A percentile compares a stretch with the other conserved stretches of the same genome.
Conservation (phyloP, 306 rosid species). For the Acacia melanoxylon region DNA sequence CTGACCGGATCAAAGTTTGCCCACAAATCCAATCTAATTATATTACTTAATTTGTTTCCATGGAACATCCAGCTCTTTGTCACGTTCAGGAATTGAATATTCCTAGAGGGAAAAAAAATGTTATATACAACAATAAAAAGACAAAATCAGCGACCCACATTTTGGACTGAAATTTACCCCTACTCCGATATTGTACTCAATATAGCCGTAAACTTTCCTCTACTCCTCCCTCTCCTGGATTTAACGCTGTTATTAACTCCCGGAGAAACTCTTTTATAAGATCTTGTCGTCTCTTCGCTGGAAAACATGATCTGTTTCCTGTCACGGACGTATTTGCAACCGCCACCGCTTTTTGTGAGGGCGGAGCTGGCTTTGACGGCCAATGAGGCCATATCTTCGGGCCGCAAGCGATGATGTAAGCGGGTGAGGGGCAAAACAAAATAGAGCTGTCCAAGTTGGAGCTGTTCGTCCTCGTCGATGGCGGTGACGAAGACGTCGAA, state of each 20-base stretch:
- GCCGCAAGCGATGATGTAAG: slow-evolving; percentile 54
- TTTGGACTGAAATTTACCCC: slow-evolving; percentile 40
- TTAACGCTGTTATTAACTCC: not conserved
- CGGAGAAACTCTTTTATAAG: slow-evolving; percentile 8
- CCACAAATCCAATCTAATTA: not conserved
- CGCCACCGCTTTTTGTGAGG: slow-evolving; percentile 53
- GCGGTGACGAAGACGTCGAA: slow-evolving; percentile 74
- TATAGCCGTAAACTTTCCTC: slow-evolving; percentile 43
- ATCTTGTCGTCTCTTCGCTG: slow-evolving; percentile 33
- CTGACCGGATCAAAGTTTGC: slow-evolving; percentile 1
- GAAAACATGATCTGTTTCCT: slow-evolving; percentile 46
- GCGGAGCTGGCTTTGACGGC: slow-evolving; percentile 93
- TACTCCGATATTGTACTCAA: slow-evolving; percentile 81
- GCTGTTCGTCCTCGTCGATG: slow-evolving; percentile 60
- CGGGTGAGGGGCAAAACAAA: slow-evolving; percentile 76
- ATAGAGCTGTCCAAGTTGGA: slow-evolving; percentile 82
- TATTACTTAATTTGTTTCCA: slow-evolving; percentile 5
- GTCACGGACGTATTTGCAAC: slow-evolving; percentile 40
- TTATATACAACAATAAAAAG: slow-evolving; percentile 31
- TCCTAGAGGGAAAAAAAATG: too few species aligned
- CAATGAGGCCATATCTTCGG: slow-evolving; percentile 95
- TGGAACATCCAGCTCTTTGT: slow-evolving; percentile 19
- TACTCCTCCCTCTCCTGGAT: slow-evolving; percentile 37
- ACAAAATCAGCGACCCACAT: slow-evolving; percentile 10
- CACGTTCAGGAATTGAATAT: not conserved